These are phyloP conservation scores for Anacardium occidentale DNA, from an alignment of 345 rosid genomes.

Conservation along the genomic window DNA sequence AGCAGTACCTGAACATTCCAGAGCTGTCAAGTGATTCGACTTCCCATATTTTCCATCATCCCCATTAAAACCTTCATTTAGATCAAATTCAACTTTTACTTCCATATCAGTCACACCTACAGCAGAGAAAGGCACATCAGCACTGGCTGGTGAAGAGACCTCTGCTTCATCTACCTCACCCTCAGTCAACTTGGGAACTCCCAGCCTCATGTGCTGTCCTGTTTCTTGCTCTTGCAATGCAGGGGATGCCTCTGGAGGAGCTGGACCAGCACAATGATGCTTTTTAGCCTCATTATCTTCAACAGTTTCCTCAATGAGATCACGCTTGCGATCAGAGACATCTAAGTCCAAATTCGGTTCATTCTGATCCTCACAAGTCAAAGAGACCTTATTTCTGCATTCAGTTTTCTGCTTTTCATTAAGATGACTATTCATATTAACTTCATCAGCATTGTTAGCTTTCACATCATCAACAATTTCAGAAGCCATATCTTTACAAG, in stretches of 20 bases:
- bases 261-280: constrained; percentile 16
- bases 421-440: constrained; percentile 12
- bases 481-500: constrained; percentile 21
- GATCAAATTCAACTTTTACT: constrained; percentile 70
- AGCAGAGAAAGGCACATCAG: constrained; percentile 30
- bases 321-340: constrained; percentile 30
- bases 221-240: constrained; percentile 23
- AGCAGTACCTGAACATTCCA: constrained; percentile 36
- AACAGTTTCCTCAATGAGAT: constrained; percentile 28
- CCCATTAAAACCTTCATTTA: constrained; percentile 68
- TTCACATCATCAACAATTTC: constrained; percentile 31
- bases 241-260: constrained; percentile 19
- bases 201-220: constrained; percentile 31
- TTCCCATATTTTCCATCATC: constrained; percentile 51
- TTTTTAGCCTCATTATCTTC: constrained; percentile 27
- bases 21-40: background rate
- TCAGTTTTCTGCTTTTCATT: constrained; percentile 31
- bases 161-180: constrained; percentile 47
- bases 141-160: constrained; percentile 34
- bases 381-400: constrained; percentile 21
- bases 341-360: constrained; percentile 23
- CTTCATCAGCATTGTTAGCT: constrained; percentile 38
- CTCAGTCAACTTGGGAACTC: constrained; percentile 31
- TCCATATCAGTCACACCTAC: constrained; percentile 42
- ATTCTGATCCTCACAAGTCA: constrained; percentile 13